phyloP scores from a whole-genome alignment of 2,329 filamentous ascomycete genomes.

The Verticillium isaacii region DNA sequence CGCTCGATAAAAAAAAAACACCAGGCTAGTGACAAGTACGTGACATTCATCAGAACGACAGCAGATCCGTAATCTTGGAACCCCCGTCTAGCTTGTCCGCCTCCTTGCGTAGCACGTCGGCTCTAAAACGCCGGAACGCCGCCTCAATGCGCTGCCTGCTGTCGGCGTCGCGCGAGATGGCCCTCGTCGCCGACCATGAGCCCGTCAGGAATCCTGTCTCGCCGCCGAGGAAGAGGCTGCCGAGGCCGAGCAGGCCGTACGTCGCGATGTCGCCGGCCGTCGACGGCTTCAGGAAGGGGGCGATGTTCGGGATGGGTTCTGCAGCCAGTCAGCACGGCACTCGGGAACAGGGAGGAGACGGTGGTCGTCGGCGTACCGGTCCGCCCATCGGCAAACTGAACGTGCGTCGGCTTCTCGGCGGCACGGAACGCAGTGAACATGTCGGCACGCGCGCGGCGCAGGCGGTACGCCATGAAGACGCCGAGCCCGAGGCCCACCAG shows the following conservation, averaged over 20 bases:
- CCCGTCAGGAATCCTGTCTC: conserved; percentile 58
- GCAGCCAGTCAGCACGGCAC: background rate
- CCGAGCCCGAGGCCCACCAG: conserved; percentile 56
- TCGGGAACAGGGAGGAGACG: too few species aligned
- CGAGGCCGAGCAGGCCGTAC: conserved; percentile 57
- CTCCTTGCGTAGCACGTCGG: conserved; percentile 58
- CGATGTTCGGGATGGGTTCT: conserved; percentile 60
- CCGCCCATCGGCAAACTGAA: conserved; percentile 57
- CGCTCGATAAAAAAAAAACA: too few species aligned
- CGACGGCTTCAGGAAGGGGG: conserved; percentile 50
- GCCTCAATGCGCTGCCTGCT: conserved; percentile 52
- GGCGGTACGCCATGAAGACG: conserved; percentile 49
- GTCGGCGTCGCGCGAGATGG: conserved; percentile 49
- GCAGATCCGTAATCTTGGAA: conserved; percentile 7
- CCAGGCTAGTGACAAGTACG: too few species aligned
- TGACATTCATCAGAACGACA: background rate
- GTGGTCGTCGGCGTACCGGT: conserved; percentile 33
- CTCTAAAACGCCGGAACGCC: conserved; percentile 58
- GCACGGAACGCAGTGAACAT: conserved; percentile 59
- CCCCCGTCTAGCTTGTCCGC: conserved; percentile 46
- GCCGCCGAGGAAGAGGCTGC: conserved; percentile 60
- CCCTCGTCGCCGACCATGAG: conserved; percentile 45
- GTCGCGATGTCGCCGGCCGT: conserved; percentile 55
- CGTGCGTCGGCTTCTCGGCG: conserved; percentile 55
- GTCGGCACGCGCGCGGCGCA: conserved; percentile 49